Evolutionary conservation across 2,329 filamentous ascomycete genomes (phyloP), one percentile per base, ranked within the genome.

Genomic region (Neonectria punicea): DNA sequence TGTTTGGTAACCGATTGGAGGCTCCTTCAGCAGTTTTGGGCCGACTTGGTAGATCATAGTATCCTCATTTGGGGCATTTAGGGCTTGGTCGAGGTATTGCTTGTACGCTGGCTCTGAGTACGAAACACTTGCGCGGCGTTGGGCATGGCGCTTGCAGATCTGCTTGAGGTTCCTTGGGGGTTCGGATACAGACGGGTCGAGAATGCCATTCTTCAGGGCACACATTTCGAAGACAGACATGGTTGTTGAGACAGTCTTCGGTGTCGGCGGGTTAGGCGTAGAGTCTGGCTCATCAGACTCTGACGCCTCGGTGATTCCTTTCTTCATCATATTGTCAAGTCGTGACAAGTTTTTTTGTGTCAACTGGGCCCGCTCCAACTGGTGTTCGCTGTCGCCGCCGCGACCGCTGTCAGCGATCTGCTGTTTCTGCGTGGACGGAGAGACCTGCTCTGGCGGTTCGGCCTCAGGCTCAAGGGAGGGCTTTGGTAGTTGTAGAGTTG

Each of bases 11-110:
- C 18, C 44, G 7, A 34, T 3, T 3, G 13, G 1, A 36, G 69
- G 65, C 4, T 59, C 28, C 64, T 74, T 74, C 34, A 76, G n/a
- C 44, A 76, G 46, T 5, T 1, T n/a, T 1, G 1, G 1, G 4
- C 3, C 14, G 2, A 14, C 1, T 5, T 53, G 16, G 13, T 10
- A 1, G 13, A 13, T 10, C 2, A 57, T 14, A 20, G 22, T 36
- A 1, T 36, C 9, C 36, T 61, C 44, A 6, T 65, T 65, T 1
- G 2, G n/a, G 5, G 44, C 18, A 20, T 1, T 4, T 9, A 0
- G 11, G 16, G 47, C 13, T 13, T 4, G 5, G 7, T 4, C 1
- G 5, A 8, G 3, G n/a, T 47, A 60, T 4, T 4, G 2, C 28
- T 13, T 1, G 16, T 47, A 47, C 16, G 4, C 13, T 10, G 50